A percentile compares a stretch with the other conserved stretches of the same genome.
These are phyloP conservation scores for Pleurotus citrinopileatus DNA, from an alignment of 768 basidiomycete species.

Conservation along the genomic window DNA sequence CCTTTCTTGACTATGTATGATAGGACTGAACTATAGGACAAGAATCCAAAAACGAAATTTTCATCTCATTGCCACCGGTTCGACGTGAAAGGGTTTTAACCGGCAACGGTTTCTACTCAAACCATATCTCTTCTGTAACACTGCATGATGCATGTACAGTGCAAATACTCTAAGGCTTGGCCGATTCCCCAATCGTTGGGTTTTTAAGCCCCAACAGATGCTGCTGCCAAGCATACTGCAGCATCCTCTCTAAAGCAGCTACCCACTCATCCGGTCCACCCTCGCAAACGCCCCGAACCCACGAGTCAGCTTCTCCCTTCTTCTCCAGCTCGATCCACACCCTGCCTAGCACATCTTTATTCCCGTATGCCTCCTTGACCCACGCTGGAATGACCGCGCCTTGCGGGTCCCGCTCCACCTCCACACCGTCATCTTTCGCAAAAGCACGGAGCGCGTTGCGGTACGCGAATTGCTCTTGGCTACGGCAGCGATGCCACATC, in stretches of 20 bases:
- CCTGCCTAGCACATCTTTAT: constrained; percentile 43
- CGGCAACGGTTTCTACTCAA: too few relatives aligned
- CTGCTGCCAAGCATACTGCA: constrained; percentile 27
- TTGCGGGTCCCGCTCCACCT: too few relatives aligned
- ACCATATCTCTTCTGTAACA: too few relatives aligned
- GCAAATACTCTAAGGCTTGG: too few relatives aligned
- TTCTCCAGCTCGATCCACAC: constrained; percentile 60
- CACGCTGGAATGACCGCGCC: constrained; percentile 48
- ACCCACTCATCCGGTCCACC: constrained; percentile 59
- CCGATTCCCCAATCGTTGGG: too few relatives aligned
- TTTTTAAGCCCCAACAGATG: too few relatives aligned
- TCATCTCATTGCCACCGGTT: too few relatives aligned
- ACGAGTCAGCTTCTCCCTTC: constrained; percentile 53
- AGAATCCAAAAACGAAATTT: too few relatives aligned
- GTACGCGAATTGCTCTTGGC: constrained; percentile 64
- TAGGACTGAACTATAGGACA: too few relatives aligned
- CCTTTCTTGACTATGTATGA: too few relatives aligned
- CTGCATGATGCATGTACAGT: too few relatives aligned
- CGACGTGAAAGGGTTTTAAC: too few relatives aligned
- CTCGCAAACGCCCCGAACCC: constrained; percentile 60
- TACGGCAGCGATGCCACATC: constrained; percentile 53
- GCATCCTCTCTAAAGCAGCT: constrained; percentile 33
- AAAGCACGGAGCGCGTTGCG: constrained; percentile 56
- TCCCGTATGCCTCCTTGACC: constrained; percentile 54
- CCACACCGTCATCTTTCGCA: constrained; percentile 24